A percentile compares a stretch with the other conserved stretches of the same genome.
These are phyloP conservation scores for Clitopilus hobsonii DNA, from an alignment of 768 basidiomycete species.

Conservation along the genomic window DNA sequence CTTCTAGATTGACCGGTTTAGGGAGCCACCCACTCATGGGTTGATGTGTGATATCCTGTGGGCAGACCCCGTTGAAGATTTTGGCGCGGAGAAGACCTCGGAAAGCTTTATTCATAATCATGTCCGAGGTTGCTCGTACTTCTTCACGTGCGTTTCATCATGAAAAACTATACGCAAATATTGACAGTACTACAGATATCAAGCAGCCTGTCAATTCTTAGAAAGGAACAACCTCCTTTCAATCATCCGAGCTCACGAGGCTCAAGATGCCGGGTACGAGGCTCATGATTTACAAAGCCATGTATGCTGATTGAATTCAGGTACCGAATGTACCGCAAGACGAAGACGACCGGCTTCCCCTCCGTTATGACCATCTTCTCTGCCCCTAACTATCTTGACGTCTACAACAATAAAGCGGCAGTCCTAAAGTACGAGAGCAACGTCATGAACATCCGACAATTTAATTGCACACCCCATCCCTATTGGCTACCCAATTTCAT, in stretches of 20 bases:
- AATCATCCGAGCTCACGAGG: constrained; percentile 97
- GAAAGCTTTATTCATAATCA: constrained; percentile 96
- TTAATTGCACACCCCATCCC: constrained; percentile 92
- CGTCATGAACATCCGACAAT: constrained; percentile 97
- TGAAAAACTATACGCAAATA: background rate
- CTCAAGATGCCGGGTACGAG: constrained; percentile 93
- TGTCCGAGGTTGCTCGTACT: constrained; percentile 95
- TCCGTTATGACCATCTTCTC: constrained; percentile 99
- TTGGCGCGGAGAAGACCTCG: constrained; percentile 87
- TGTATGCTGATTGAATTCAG: constrained; percentile 29
- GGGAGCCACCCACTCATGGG: constrained; percentile 95
- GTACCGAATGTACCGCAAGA: constrained; percentile 99
- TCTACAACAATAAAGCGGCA: constrained; percentile 99
- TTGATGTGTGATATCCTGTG: constrained; percentile 99
- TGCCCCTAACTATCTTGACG: constrained; percentile 96
- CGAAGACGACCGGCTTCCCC: constrained; percentile 95
- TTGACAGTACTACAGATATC: constrained; percentile 55
- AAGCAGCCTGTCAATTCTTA: constrained; percentile 94
- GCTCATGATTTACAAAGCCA: background rate
- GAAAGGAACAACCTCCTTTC: constrained; percentile 95
- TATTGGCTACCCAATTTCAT: constrained; percentile 99
- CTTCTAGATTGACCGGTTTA: constrained; percentile 88
- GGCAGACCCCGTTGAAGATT: constrained; percentile 98
- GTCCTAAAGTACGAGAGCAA: constrained; percentile 99
- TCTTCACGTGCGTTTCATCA: constrained; percentile 52